phyloP scores from a whole-genome alignment of 208 protist species.

The Acanthamoeba healyi region DNA sequence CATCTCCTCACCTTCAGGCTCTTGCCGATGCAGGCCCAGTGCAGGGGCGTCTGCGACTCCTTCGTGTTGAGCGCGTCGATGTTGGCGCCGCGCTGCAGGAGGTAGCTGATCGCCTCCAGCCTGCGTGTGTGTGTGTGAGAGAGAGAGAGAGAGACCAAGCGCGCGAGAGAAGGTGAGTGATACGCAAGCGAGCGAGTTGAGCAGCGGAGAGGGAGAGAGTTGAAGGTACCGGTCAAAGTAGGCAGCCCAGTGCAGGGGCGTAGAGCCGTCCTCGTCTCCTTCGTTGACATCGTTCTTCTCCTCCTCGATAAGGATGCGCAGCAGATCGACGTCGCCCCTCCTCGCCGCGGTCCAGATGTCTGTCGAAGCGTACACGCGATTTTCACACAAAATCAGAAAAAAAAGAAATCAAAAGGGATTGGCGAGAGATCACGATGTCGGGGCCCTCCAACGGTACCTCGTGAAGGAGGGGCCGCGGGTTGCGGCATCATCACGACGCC shows the following conservation, averaged over 20 bases:
- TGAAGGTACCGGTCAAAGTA: conserved; percentile 18
- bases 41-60: conserved; percentile 38
- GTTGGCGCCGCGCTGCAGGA: conserved; percentile 13
- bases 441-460: neutral
- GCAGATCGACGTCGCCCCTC: conserved; percentile 12
- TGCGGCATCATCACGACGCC: neutral
- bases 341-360: conserved; percentile 37
- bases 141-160: no score
- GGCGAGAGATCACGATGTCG: neutral
- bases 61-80: conserved; percentile 40
- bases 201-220: no score
- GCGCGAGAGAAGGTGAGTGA: neutral
- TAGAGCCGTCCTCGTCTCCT: conserved; percentile 29
- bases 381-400: neutral
- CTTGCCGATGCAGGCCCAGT: conserved; percentile 49
- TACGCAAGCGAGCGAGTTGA: neutral
- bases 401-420: neutral
- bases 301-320: conserved; percentile 19
- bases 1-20: neutral
- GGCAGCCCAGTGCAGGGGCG: conserved; percentile 36
- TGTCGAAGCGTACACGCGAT: neutral
- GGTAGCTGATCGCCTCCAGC: conserved; percentile 1
- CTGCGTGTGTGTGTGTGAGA: neutral
- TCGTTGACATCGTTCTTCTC: conserved; percentile 10
- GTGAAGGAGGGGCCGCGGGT: neutral